Evolutionary conservation across 2,329 filamentous ascomycete genomes (phyloP), one percentile per base, ranked within the genome.

Genomic region (Dryadomyces quercivorus): DNA sequence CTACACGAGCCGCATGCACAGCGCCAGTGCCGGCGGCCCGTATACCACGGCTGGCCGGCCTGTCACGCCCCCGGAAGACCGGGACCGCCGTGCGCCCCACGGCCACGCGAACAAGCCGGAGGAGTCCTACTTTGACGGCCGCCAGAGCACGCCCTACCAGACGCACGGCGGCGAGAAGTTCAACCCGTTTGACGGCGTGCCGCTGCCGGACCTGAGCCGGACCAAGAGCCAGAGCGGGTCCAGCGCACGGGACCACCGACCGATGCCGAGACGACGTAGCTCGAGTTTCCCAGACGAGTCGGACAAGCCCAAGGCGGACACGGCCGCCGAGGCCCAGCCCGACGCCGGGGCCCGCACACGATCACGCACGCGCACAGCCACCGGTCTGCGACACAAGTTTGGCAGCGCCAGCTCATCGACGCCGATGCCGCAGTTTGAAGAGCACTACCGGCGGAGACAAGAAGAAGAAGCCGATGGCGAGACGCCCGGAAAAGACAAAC

Each of bases 121-220:
- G n/a, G 42, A 58, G 9, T 65, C 65, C 1, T 69, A 68, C 46
- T 55, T 68, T 45, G 76, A 81, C 56, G 64, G 66, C n/a, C 72
- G 78, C n/a, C 71, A 78, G 54, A 78, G 77, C 59, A 78, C 76
- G 6, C 78, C 80, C 0, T 84, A 83, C 61, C 70, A 73, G 45
- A 73, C 70, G 1, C 72, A 75, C 36, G 72, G 76, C 13, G 78
- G 80, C 38, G 81, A 84, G 63, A 82, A 76, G 66, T 75, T 77
- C 5, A 75, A 80, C 48, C 73, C 77, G 0, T 81, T 79, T 56
- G 77, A 80, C 47, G 73, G 71, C 7, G 57, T 56, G 5, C 47
- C 46, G 7, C 38, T 15, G 10, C 26, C 44, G 7, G 62, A 64
- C 10, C 55, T 75, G n/a, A 66, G 67, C 50, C 69, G 75, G n/a